phyloP scores from a whole-genome alignment of 2,329 filamentous ascomycete genomes.

The Colletotrichum tanaceti region DNA sequence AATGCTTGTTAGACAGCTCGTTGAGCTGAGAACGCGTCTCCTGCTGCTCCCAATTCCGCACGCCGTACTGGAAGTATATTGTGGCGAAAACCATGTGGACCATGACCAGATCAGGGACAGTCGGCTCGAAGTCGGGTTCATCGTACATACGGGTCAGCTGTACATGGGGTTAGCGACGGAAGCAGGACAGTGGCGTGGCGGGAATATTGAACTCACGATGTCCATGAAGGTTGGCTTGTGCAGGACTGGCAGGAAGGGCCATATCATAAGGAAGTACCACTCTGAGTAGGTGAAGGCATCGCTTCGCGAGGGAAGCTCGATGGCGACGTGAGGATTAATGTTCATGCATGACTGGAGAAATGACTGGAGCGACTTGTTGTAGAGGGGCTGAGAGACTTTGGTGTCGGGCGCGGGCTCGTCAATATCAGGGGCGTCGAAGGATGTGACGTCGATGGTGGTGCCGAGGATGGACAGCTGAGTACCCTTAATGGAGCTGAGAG shows the following conservation, averaged over 20 bases:
- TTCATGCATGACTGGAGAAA: constrained; percentile 75
- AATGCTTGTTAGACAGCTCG: constrained; percentile 78
- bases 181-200: too few species aligned
- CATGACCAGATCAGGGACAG: constrained; percentile 73
- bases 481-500: constrained; percentile 79
- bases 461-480: constrained; percentile 83
- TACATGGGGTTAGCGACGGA: constrained; percentile 9
- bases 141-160: constrained; percentile 76
- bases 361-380: constrained; percentile 79
- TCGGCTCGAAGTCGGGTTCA: constrained; percentile 71
- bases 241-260: constrained; percentile 79
- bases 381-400: constrained; percentile 59
- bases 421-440: constrained; percentile 74
- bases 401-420: constrained; percentile 66
- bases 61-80: constrained; percentile 81
- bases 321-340: constrained; percentile 66
- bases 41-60: constrained; percentile 71
- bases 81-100: constrained; percentile 84
- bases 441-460: constrained; percentile 81
- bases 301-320: constrained; percentile 71
- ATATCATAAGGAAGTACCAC: constrained; percentile 80
- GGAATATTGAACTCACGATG: constrained; percentile 62
- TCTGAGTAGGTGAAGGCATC: constrained; percentile 76
- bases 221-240: constrained; percentile 79
- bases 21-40: constrained; percentile 67